Evolutionary conservation across 2,329 filamentous ascomycete genomes (phyloP).

Genomic region (Emydomyces testavorans): DNA sequence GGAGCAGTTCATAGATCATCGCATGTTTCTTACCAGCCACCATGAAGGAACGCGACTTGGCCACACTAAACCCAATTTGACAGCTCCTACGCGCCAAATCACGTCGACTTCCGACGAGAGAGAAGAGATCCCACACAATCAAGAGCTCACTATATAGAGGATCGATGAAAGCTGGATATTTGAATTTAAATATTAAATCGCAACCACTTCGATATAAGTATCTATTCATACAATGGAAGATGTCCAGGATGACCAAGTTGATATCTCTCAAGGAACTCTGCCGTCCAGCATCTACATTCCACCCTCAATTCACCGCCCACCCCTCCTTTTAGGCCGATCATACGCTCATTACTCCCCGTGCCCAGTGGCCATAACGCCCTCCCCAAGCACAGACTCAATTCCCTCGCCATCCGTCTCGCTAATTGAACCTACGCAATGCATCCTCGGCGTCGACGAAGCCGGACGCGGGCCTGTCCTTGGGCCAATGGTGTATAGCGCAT

Average conservation of each 20-base stretch:
- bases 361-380: slow-evolving; percentile 48
- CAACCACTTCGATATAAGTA: not conserved
- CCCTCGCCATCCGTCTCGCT: slow-evolving; percentile 23
- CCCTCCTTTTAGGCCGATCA: slow-evolving; percentile 53
- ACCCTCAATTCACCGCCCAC: slow-evolving; percentile 51
- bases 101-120: too few relatives aligned
- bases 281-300: slow-evolving; percentile 46
- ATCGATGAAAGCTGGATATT: too few relatives aligned
- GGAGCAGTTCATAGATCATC: slow-evolving; percentile 1
- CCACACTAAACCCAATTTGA: slow-evolving; percentile 15
- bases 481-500: slow-evolving; percentile 57
- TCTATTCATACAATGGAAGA: slow-evolving; percentile 25
- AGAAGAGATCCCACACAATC: too few relatives aligned
- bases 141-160: too few relatives aligned
- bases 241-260: slow-evolving; percentile 13
- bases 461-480: slow-evolving; percentile 86
- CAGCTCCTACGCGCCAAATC: too few relatives aligned
- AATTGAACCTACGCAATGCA: slow-evolving; percentile 48
- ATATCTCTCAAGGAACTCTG: slow-evolving; percentile 27
- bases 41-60: slow-evolving; percentile 7
- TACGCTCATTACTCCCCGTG: slow-evolving; percentile 62
- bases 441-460: slow-evolving; percentile 85
- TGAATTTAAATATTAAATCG: not conserved
- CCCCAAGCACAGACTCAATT: slow-evolving; percentile 21
- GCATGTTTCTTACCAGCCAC: slow-evolving; percentile 5